Base-by-base conservation (phyloP, 257 asterid genomes). In the Scutellaria minor region DNA sequence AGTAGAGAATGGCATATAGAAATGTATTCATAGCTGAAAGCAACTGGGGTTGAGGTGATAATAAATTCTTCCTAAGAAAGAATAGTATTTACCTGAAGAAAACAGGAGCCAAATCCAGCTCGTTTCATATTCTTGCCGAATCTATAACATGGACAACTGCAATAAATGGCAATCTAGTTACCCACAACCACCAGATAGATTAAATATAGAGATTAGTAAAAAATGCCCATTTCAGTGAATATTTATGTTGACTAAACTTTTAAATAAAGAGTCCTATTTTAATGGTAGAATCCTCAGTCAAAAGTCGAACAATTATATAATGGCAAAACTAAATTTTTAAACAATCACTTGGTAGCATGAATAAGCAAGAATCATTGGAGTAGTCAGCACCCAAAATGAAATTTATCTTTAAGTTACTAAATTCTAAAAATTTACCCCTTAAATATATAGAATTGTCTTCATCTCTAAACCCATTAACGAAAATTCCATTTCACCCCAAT, bases 121-220 rank as follows among this genome's bases (percentile, higher is more conserved):
- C 93, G 89, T 71, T 79, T 88, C 99, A 95, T 90, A 81, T 95
- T 95, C 89, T 87, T 92, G 78, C 96, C 99, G 51, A 95, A 95
- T 85, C 99, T 90, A 68, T 90, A 95, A 72, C 99, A 89, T 0
- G 98, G 99, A 74, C 87, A 95, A 77, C 99, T 95, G 97, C 86
- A 90, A 75, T 7, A 77, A 67, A 83, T 39, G 73, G 63, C 71
- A 73, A 59, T 56, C 64, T 40, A 31, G 47, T 76, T 56, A 75
- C 59, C 66, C n/a, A 60, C 50, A 80, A 50, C 51, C 71, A 42
- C 62, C 73, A 31, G 14, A 48, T 69, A 31, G 12, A 68, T 27
- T 31, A 31, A 31, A 31, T 31, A 31, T 31, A 31, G 37, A 31
- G 37, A 31, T 31, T 31, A 31, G 37, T 31, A 3, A 31, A 31